Evolutionary conservation across 1,284 basidiomycete species (phyloP).

Genomic region (Exobasidium rhododendri): DNA sequence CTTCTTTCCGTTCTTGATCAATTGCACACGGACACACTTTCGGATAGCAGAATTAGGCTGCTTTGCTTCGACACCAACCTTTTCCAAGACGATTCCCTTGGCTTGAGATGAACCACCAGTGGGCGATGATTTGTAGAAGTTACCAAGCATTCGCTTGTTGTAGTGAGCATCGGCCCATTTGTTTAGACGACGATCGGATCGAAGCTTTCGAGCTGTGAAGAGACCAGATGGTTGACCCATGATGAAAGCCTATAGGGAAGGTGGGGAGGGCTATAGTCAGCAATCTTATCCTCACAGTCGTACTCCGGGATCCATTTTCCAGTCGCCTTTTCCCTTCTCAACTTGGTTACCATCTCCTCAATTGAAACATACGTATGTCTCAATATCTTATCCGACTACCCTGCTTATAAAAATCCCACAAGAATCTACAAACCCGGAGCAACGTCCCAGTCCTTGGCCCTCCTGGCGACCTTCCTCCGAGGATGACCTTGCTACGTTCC

Average conservation of each 20-base stretch:
- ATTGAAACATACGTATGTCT: too few species aligned
- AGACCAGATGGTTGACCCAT: slow-evolving; percentile 85
- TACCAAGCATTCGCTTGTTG: slow-evolving; percentile 99
- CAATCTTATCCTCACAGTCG: background rate
- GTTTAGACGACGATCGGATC: slow-evolving; percentile 89
- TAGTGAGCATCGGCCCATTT: slow-evolving; percentile 98
- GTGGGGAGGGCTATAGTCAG: background rate
- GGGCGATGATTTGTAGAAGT: slow-evolving; percentile 99
- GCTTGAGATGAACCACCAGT: slow-evolving; percentile 99
- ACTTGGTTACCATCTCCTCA: too few species aligned
- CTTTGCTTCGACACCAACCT: slow-evolving; percentile 83
- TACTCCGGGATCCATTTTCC: background rate
- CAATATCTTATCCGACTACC: too few species aligned
- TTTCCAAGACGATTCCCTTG: slow-evolving; percentile 99
- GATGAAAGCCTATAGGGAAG: slow-evolving; percentile 20
- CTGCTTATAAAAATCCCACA: too few species aligned
- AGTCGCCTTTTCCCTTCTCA: too few species aligned
- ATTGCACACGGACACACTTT: slow-evolving; percentile 99
- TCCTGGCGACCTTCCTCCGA: too few species aligned
- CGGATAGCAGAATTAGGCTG: slow-evolving; percentile 84
- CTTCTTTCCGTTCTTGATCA: slow-evolving; percentile 99
- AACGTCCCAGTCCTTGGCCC: too few species aligned
- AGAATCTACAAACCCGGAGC: too few species aligned
- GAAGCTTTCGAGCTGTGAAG: slow-evolving; percentile 97
- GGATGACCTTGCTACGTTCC: too few species aligned